Percentiles rank a stretch among this genome's conserved stretches.
Evolutionary conservation across 768 basidiomycete genomes (phyloP).

Genomic region (Botryobasidium botryosum): DNA sequence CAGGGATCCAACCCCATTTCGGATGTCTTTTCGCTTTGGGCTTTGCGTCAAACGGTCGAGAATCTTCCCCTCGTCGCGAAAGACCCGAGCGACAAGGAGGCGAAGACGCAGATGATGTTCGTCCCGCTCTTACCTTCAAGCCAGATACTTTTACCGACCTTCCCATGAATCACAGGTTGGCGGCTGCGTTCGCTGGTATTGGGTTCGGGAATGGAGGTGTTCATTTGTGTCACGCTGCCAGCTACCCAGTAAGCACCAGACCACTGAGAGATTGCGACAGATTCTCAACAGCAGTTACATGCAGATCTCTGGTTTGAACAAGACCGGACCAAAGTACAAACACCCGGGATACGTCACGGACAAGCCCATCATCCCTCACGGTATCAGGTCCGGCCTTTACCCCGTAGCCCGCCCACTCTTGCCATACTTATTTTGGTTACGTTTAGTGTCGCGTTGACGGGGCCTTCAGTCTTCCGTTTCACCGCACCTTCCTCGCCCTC

Average conservation of each 20-base stretch:
- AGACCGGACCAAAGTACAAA: constrained; percentile 81
- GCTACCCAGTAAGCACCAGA: constrained; percentile 47
- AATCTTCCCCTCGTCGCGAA: constrained; percentile 76
- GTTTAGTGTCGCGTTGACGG: constrained; percentile 65
- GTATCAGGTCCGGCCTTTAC: constrained; percentile 39
- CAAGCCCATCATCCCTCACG: constrained; percentile 85
- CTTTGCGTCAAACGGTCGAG: constrained; percentile 72
- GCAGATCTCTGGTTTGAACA: constrained; percentile 86
- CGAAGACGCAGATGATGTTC: constrained; percentile 82
- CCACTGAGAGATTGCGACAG: neutral
- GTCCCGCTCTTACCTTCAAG: constrained; percentile 13
- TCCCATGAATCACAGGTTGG: constrained; percentile 47
- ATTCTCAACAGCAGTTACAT: constrained; percentile 1
- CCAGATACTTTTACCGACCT: neutral
- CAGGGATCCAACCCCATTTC: constrained; percentile 90
- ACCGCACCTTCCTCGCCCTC: constrained; percentile 87
- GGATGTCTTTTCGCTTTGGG: constrained; percentile 90
- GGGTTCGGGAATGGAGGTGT: constrained; percentile 92
- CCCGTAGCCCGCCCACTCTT: neutral
- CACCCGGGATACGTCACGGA: constrained; percentile 80
- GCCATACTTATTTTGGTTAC: constrained; percentile 4
- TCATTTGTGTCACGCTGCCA: constrained; percentile 80
- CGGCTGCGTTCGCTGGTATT: constrained; percentile 87
- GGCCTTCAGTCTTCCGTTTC: constrained; percentile 92
- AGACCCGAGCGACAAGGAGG: constrained; percentile 55